phyloP scores from a whole-genome alignment of 768 basidiomycete genomes.

The Rhizopogon vesiculosus region DNA sequence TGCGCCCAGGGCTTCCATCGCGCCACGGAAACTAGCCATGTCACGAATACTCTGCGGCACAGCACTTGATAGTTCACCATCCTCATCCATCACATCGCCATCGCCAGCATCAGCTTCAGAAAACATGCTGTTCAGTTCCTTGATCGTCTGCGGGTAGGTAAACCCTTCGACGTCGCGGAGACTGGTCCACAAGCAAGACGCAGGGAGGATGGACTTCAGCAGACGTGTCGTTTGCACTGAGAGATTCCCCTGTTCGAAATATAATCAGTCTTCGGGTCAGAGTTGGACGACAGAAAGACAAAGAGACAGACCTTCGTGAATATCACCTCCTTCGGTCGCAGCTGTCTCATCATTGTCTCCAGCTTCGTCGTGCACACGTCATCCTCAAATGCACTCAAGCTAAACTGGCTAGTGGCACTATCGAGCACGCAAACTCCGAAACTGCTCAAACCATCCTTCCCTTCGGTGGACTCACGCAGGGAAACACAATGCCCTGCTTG shows the following conservation, averaged over 20 bases:
- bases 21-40: conserved; percentile 58
- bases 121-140: conserved; percentile 66
- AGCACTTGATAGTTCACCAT: conserved; percentile 26
- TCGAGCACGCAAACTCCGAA: conserved; percentile 94
- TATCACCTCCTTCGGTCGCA: conserved; percentile 88
- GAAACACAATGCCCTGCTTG: conserved; percentile 94
- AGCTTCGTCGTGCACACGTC: conserved; percentile 89
- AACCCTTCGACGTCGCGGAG: conserved; percentile 83
- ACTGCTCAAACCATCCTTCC: conserved; percentile 36
- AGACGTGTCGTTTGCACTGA: conserved; percentile 79
- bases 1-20: conserved; percentile 83
- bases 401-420: conserved; percentile 94
- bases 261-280: background rate
- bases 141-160: conserved; percentile 62
- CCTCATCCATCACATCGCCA: conserved; percentile 44
- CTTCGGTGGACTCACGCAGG: conserved; percentile 55
- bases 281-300: background rate
- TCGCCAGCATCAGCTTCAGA: conserved; percentile 29
- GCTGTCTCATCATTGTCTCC: conserved; percentile 89
- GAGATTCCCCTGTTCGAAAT: conserved; percentile 64
- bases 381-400: conserved; percentile 84
- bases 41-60: conserved; percentile 72
- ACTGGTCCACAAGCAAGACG: conserved; percentile 84
- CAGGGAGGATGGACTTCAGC: conserved; percentile 75
- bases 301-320: conserved; percentile 68